A percentile compares a stretch with the other conserved stretches of the same genome.
Evolutionary conservation across 2,329 filamentous ascomycete species (phyloP).

Genomic region (Colletotrichum abscissum): DNA sequence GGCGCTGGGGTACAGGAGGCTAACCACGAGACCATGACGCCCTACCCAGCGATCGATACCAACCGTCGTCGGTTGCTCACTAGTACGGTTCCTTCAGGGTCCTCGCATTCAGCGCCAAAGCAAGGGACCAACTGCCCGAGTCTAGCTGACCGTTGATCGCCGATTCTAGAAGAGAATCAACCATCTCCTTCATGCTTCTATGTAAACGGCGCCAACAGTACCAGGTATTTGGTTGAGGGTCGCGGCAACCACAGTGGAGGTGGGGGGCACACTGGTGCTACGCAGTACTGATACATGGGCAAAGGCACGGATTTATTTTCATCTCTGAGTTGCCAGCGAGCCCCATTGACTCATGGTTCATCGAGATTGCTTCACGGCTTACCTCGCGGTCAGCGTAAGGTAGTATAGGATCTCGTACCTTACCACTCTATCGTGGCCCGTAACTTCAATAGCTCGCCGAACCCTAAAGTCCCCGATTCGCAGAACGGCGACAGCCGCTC

Average conservation of each 20-base stretch:
- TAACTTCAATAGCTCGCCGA: background rate
- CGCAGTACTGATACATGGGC: no score
- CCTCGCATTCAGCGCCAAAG: background rate
- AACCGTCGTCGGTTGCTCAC: background rate
- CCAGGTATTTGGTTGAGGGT: background rate
- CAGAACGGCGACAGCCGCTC: constrained; percentile 11
- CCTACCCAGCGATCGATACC: constrained; percentile 21
- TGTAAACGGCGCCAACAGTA: background rate
- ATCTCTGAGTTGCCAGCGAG: background rate
- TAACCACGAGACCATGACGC: constrained; percentile 11
- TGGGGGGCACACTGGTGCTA: background rate
- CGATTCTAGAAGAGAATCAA: background rate
- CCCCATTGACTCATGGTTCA: background rate
- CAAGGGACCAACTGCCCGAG: background rate
- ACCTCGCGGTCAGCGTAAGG: constrained; percentile 1
- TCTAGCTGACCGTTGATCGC: background rate
- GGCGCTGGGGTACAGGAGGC: constrained; percentile 24
- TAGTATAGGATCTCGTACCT: constrained; percentile 29
- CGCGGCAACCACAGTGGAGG: background rate
- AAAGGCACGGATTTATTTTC: no score
- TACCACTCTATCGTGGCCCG: constrained; percentile 7
- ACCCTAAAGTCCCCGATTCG: constrained; percentile 5
- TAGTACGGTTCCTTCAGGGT: constrained; percentile 17
- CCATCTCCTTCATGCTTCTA: background rate
- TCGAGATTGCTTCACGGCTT: constrained; percentile 6